Evolutionary conservation across 2,329 filamentous ascomycete species (phyloP).

Genomic region (Colletotrichum tropicicola): DNA sequence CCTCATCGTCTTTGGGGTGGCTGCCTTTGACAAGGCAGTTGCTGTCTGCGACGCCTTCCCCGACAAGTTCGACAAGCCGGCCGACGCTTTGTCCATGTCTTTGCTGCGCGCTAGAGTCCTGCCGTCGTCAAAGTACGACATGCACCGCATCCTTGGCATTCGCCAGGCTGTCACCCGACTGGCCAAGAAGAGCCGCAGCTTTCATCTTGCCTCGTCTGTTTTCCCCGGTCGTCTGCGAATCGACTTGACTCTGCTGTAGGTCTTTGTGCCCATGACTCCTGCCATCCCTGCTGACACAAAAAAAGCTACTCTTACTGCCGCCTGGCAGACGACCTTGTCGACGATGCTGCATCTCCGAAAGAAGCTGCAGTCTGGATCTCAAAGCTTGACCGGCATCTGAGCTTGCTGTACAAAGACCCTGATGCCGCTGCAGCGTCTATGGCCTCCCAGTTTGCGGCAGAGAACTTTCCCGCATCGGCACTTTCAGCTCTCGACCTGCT

Average conservation of each 20-base stretch:
- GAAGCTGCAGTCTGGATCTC: constrained; percentile 67
- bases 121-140: constrained; percentile 61
- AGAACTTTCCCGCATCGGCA: constrained; percentile 60
- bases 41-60: constrained; percentile 73
- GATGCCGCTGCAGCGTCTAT: constrained; percentile 27
- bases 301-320: constrained; percentile 76
- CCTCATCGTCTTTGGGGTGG: constrained; percentile 74
- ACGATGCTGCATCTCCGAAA: constrained; percentile 62
- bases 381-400: constrained; percentile 66
- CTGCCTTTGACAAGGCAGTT: constrained; percentile 75
- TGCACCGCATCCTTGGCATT: constrained; percentile 64
- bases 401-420: constrained; percentile 55
- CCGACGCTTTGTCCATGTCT: constrained; percentile 52
- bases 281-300: constrained; percentile 9
- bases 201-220: constrained; percentile 75
- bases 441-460: constrained; percentile 45
- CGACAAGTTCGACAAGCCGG: constrained; percentile 59
- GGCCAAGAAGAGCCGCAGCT: constrained; percentile 74
- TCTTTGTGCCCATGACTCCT: background rate
- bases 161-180: constrained; percentile 67
- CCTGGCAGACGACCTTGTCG: constrained; percentile 77
- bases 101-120: constrained; percentile 61
- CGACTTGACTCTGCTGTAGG: constrained; percentile 71
- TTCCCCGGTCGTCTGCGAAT: constrained; percentile 75
- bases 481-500: constrained; percentile 67